Evolutionary conservation across 768 basidiomycete genomes (phyloP).

Genomic region (Clathrus columnatus): DNA sequence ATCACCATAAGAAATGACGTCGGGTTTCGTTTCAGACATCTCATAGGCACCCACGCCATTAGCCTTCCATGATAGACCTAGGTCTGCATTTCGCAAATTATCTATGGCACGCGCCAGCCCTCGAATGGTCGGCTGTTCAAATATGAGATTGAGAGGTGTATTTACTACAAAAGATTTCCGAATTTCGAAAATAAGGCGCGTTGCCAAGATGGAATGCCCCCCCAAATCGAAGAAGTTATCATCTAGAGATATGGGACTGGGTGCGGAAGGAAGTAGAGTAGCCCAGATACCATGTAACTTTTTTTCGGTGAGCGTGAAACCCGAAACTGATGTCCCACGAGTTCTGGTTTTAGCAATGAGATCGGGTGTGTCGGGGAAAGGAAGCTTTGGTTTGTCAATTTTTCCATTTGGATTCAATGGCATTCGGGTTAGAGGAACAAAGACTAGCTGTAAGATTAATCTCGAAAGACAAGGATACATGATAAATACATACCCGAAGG

Average conservation of each 20-base stretch:
- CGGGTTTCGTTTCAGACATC: slow-evolving; percentile 11
- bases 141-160: slow-evolving; percentile 86
- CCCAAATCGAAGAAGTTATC: slow-evolving; percentile 98
- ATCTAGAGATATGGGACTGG: slow-evolving; percentile 71
- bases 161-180: slow-evolving; percentile 86
- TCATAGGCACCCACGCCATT: slow-evolving; percentile 14
- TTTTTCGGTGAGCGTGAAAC: slow-evolving; percentile 51
- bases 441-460: slow-evolving; percentile 44
- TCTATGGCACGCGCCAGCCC: slow-evolving; percentile 75
- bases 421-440: slow-evolving; percentile 91
- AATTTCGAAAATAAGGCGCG: slow-evolving; percentile 93
- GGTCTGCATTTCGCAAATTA: slow-evolving; percentile 62
- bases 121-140: slow-evolving; percentile 79
- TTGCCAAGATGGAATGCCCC: slow-evolving; percentile 97
- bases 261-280: slow-evolving; percentile 67
- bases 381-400: slow-evolving; percentile 95
- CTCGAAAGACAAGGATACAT: slow-evolving; percentile 4
- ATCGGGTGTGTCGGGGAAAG: slow-evolving; percentile 94
- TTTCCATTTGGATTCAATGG: slow-evolving; percentile 99
- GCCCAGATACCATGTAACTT: slow-evolving; percentile 82
- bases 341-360: slow-evolving; percentile 30
- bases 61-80: slow-evolving; percentile 51
- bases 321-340: slow-evolving; percentile 19
- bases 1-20: slow-evolving; percentile 54
- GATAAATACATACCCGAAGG: slow-evolving; percentile 62